Conservation (phyloP, 139 green algal species). For the Prasinococcaceae sp. region DNA sequence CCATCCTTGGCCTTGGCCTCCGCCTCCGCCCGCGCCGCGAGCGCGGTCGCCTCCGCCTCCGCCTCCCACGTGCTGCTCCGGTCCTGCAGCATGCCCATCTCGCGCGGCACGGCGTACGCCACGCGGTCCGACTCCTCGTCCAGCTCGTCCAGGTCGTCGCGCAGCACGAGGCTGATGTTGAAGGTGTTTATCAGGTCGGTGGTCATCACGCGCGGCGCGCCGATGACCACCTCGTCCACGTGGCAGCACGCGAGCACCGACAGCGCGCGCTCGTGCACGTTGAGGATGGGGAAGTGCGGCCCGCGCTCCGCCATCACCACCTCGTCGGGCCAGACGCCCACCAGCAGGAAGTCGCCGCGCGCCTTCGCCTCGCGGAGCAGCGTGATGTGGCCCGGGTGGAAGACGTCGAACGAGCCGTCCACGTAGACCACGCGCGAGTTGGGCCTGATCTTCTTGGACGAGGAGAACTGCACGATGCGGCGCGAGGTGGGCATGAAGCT, state of each 20-base stretch:
- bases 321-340: slow-evolving; percentile 90
- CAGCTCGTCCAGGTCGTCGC: slow-evolving; percentile 56
- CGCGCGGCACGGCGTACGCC: slow-evolving; percentile 28
- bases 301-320: slow-evolving; percentile 41
- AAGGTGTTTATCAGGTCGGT: slow-evolving; percentile 87
- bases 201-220: slow-evolving; percentile 40
- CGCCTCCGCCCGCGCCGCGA: neutral
- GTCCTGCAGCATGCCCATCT: slow-evolving; percentile 27
- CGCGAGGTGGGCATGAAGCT: slow-evolving; percentile 84
- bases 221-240: slow-evolving; percentile 92
- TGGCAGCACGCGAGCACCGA: slow-evolving; percentile 87
- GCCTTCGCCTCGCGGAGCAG: slow-evolving; percentile 12
- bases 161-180: slow-evolving; percentile 83
- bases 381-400: slow-evolving; percentile 83
- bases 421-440: slow-evolving; percentile 84
- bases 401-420: slow-evolving; percentile 95
- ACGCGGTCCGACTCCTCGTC: slow-evolving; percentile 1
- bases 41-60: neutral
- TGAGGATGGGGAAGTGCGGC: slow-evolving; percentile 91
- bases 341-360: slow-evolving; percentile 87
- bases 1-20: slow-evolving; percentile 6
- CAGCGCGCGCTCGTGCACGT: slow-evolving; percentile 87
- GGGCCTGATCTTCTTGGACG: neutral
- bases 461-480: slow-evolving; percentile 79
- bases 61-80: neutral